Base-by-base conservation (phyloP, 495 filamentous ascomycete species). In the Podospora pseudoanserina region DNA sequence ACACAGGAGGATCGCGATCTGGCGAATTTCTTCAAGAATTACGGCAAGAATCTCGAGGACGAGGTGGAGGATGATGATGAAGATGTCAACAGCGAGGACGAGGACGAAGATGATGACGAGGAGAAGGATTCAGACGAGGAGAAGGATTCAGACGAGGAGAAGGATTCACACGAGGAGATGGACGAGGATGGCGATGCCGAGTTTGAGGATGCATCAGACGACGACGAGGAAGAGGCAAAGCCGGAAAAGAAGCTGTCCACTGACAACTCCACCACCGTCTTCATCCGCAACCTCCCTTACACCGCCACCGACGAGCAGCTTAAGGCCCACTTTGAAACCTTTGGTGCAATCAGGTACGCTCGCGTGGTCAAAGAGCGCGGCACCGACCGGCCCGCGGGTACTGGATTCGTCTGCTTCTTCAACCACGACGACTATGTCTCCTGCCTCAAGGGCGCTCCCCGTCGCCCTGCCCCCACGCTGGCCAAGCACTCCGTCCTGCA, bases 231-330 rank as follows among this genome's bases (percentile, higher is more conserved):
- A 15, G 74, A 78, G 23, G 79, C 79, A 6, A 78, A 82, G 23
- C 70, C 73, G 0, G 74, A 80, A 66, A 72, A 65, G 61, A 78
- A 79, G 67, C 76, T 59, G 60, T 71, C 66, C 13, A 82, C 84
- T 6, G 87, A 86, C 72, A 90, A 89, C 70, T 84, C 83, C 3
- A 86, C 86, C 13, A 97, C 93, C 0, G 79, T 97, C 54, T 99
- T 99, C 81, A 86, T 98, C 72, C 92, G 95, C 67, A 99, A 99
- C 74, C 83, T 99, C 26, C 94, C 95, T 1, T 99, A 96, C 77
- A 90, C 90, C 16, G 86, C 85, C 39, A 88, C 89, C 27, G 93
- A 99, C 73, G 88, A 92, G 65, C 79, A 84, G 23, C 86, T 99
- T 20, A 88, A 91, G 70, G 85, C 89, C 32, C 93, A 97, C 73